Percentiles rank a stretch among this genome's conserved stretches.
These are phyloP conservation scores for Eremomyces bilateralis DNA, from an alignment of 495 filamentous ascomycete species.

Conservation along the genomic window DNA sequence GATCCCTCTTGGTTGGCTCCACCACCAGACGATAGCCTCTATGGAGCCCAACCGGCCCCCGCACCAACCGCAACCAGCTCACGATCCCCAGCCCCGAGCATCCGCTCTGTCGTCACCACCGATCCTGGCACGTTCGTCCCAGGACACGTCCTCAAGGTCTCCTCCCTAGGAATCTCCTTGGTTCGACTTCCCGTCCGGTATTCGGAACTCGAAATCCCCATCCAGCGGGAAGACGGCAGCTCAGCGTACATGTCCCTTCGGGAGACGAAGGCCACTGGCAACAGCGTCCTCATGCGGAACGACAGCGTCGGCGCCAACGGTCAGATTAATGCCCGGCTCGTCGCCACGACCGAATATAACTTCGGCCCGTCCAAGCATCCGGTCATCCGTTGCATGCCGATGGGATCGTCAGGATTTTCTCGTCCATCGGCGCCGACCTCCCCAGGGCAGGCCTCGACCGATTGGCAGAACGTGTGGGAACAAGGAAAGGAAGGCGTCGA, in stretches of 20 bases:
- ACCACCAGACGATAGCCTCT: too few relatives aligned
- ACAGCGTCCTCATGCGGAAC: conserved; percentile 18
- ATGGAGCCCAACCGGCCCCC: too few relatives aligned
- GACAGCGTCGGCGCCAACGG: conserved; percentile 10
- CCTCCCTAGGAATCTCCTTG: conserved; percentile 22
- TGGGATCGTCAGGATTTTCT: conserved; percentile 22
- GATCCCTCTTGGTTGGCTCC: too few relatives aligned
- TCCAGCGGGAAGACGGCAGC: conserved; percentile 20
- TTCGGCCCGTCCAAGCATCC: too few relatives aligned
- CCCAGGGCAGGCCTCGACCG: background rate
- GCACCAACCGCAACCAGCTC: too few relatives aligned
- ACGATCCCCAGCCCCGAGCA: too few relatives aligned
- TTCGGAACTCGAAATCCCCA: conserved; percentile 22
- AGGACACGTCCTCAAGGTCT: conserved; percentile 22
- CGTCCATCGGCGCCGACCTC: background rate
- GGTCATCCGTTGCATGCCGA: background rate
- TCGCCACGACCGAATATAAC: too few relatives aligned
- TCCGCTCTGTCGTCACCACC: too few relatives aligned
- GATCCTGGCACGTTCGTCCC: too few relatives aligned
- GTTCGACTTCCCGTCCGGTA: conserved; percentile 24
- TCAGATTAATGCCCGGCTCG: too few relatives aligned
- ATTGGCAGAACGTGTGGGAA: conserved; percentile 18
- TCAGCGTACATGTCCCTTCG: conserved; percentile 24
- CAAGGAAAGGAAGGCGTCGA: conserved; percentile 12
- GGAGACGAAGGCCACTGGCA: conserved; percentile 22